phyloP scores from a whole-genome alignment of 2,329 filamentous ascomycete species.

The Stenocarpella maydis region DNA sequence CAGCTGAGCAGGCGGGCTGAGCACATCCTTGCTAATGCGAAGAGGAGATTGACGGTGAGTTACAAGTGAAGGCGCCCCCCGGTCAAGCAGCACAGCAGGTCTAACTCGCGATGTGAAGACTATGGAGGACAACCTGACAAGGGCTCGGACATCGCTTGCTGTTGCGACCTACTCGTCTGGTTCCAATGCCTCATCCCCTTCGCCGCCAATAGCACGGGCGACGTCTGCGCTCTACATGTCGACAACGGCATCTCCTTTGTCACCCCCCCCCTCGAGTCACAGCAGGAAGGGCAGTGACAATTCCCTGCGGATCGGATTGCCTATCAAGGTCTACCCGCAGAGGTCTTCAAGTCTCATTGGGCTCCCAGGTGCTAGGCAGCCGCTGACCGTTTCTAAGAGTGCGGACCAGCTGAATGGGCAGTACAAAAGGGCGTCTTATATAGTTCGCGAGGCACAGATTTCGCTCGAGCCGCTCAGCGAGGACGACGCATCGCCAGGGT shows the following conservation, averaged over 20 bases:
- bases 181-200: constrained; percentile 62
- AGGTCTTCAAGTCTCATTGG: constrained; percentile 72
- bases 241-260: constrained; percentile 41
- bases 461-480: constrained; percentile 63
- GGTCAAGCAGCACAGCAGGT: background rate
- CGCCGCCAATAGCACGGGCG: constrained; percentile 56
- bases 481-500: constrained; percentile 50
- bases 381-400: constrained; percentile 53
- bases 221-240: constrained; percentile 47
- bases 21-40: constrained; percentile 91
- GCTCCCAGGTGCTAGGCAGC: constrained; percentile 64
- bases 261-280: constrained; percentile 53
- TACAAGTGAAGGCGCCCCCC: background rate
- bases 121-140: constrained; percentile 90
- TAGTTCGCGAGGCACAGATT: constrained; percentile 48
- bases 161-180: constrained; percentile 66
- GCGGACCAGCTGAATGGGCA: constrained; percentile 50
- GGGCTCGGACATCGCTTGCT: constrained; percentile 75
- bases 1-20: constrained; percentile 85
- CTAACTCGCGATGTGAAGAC: constrained; percentile 62
- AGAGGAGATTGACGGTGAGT: constrained; percentile 84
- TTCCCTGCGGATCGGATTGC: constrained; percentile 55
- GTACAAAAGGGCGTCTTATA: constrained; percentile 46
- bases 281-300: constrained; percentile 70
- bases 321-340: constrained; percentile 54